Base-by-base conservation (phyloP, 495 filamentous ascomycete species). In the Sordaria brevicollis region DNA sequence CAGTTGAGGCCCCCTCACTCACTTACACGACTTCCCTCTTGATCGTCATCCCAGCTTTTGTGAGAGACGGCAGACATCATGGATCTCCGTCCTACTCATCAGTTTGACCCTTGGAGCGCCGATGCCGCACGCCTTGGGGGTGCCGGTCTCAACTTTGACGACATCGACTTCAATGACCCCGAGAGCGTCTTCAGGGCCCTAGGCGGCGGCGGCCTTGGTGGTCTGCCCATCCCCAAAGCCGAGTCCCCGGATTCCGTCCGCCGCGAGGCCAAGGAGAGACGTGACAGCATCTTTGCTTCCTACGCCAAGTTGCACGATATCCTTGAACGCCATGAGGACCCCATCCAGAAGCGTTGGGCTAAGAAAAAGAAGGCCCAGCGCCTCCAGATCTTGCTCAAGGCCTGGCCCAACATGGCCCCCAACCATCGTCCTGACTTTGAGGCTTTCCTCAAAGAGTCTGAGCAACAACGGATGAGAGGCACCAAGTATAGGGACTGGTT, bases 361-460 rank as follows among this genome's bases (percentile, higher is more conserved):
- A 87, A 87, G 72, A 86, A 83, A 72, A 78, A 75, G 1, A 77
- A 9, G 65, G 72, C 21, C 3, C 82, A 87, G 70, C 74, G 81
- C 8, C 71, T 75, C 33, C 76, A 80, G 31, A 74, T 86, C 33
- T 68, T 89, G 19, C 69, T 83, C 2, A 66, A 73, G 54, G 78
- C 76, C 4, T 83, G 81, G 81, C 87, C 86, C 0, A 76, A 77
- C 54, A 87, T 89, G 81, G 39, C 86, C 2, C 39, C 69, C 4
- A 66, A 54, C 0, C 86, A 88, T 73, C 83, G 84, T 31, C 85
- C 86, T 3, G 86, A 88, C 70, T 83, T 85, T 71, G 74, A 77
- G 19, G 82, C 81, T 6, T 81, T 84, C 19, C 67, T 70, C 4
- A 77, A 73, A 11, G 75, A 81, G 36, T 36, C 29, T 5, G 37